Base-by-base conservation (phyloP, 2,329 filamentous ascomycete species). In the Pyrenochaeta sp. region DNA sequence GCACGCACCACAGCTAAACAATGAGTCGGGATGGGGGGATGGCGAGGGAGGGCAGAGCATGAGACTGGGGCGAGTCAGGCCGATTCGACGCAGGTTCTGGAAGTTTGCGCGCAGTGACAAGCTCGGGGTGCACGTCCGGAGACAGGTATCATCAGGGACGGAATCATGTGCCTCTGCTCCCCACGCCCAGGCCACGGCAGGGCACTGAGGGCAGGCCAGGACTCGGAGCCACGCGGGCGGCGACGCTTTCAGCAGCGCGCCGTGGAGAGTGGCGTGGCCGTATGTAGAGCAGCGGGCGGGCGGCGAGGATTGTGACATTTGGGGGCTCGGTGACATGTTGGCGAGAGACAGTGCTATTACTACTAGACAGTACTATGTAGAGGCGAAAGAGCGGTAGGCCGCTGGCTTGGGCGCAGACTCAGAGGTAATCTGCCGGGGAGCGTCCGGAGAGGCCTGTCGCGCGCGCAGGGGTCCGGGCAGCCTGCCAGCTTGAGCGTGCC, bases 21-120 rank as follows among this genome's bases (percentile, higher is more conserved):
- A n/a, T n/a, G n/a, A n/a, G n/a, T n/a, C n/a, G n/a, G n/a, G n/a
- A n/a, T n/a, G n/a, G n/a, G n/a, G n/a, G n/a, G n/a, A n/a, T n/a
- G n/a, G 27, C 35, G 7, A 24, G 22, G 27, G 27, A 27, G 22
- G 14, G 37, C 3, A 30, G 35, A 35, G 29, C 9, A 22, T 8
- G 20, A 31, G 27, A 17, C 8, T 11, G 32, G 13, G 39, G 47
- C 61, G 63, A 67, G 65, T 68, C 63, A 67, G 61, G 45, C 42
- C 44, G 41, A 50, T 56, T 54, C 44, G 46, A 51, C 52, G 58
- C 54, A 53, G 56, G 52, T 68, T 68, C 67, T 69, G 63, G 67
- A 70, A 69, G 60, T 54, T n/a, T n/a, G n/a, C n/a, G 39, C 49
- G 48, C 45, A 49, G 42, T 39, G 22, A 43, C 47, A 51, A 51